Conservation (phyloP, 2,329 filamentous ascomycete species). For the Albifimbria verrucaria region DNA sequence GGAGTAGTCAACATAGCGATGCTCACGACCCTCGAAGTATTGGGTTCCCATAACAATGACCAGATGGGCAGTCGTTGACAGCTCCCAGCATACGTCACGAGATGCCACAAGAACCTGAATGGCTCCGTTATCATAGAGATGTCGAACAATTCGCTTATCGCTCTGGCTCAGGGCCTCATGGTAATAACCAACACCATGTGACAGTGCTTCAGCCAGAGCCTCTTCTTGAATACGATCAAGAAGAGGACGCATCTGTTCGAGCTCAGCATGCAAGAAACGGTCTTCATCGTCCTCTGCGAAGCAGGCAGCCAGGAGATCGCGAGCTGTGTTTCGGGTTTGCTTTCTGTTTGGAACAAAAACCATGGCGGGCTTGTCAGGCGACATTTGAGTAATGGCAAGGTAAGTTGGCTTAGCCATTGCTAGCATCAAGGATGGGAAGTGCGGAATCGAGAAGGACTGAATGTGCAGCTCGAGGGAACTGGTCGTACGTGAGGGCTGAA, state of each 20-base stretch:
- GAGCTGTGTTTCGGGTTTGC: slow-evolving; percentile 82
- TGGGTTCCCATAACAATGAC: slow-evolving; percentile 98
- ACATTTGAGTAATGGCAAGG: slow-evolving; percentile 81
- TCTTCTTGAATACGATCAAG: slow-evolving; percentile 82
- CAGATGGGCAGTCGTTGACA: slow-evolving; percentile 82
- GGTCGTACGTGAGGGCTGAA: slow-evolving; percentile 91
- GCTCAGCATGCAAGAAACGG: slow-evolving; percentile 82
- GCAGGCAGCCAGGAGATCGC: slow-evolving; percentile 84
- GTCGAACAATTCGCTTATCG: slow-evolving; percentile 91
- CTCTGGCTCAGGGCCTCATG: slow-evolving; percentile 87
- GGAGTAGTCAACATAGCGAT: slow-evolving; percentile 95
- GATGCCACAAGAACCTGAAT: slow-evolving; percentile 77
- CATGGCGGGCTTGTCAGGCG: slow-evolving; percentile 83
- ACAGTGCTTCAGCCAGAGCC: slow-evolving; percentile 81
- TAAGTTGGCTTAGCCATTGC: slow-evolving; percentile 97
- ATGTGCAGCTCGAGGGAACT: slow-evolving; percentile 91
- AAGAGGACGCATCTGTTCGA: slow-evolving; percentile 77
- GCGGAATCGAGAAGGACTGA: slow-evolving; percentile 91
- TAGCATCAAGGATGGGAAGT: slow-evolving; percentile 97
- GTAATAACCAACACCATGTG: slow-evolving; percentile 94
- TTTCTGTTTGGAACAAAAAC: slow-evolving; percentile 92
- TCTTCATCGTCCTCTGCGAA: slow-evolving; percentile 89
- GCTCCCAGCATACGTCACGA: slow-evolving; percentile 93
- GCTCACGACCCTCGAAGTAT: slow-evolving; percentile 93
- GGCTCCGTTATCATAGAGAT: slow-evolving; percentile 84